phyloP scores from a whole-genome alignment of 176 grass and related monocot genomes.

The Metroxylon sagu region DNA sequence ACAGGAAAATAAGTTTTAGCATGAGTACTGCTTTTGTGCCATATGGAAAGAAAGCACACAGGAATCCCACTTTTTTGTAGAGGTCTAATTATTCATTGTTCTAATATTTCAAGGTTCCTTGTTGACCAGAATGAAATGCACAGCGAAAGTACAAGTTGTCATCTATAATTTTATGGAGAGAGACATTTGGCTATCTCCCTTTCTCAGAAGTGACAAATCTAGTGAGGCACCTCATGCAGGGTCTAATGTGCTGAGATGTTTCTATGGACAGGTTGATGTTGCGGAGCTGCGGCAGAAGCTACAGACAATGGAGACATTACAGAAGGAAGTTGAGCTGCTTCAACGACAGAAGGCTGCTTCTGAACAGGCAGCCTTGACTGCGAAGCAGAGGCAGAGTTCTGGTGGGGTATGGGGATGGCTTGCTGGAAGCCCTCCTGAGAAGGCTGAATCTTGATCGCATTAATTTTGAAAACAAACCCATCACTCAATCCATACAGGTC shows the following conservation, averaged over 20 bases:
- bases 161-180: no score
- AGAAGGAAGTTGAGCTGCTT: conserved; percentile 88
- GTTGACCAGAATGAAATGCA: no score
- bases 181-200: no score
- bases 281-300: conserved; percentile 93
- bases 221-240: no score
- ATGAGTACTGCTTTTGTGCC: no score
- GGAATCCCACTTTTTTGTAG: no score
- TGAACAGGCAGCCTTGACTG: conserved; percentile 62
- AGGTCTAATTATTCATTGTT: no score
- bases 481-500: conserved; percentile 22
- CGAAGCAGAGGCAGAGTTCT: conserved; percentile 61
- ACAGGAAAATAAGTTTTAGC: no score
- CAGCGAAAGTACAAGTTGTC: no score
- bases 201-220: no score
- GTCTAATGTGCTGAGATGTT: not conserved
- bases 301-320: conserved; percentile 53
- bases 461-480: not conserved
- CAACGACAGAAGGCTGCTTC: conserved; percentile 72
- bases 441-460: conserved; percentile 32
- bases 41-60: no score
- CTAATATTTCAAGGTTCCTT: no score
- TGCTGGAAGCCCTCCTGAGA: conserved; percentile 57
- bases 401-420: conserved; percentile 93
- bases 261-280: conserved; percentile 58